A percentile compares a stretch with the other conserved stretches of the same genome.
phyloP scores from a whole-genome alignment of 164 flowering plant genomes.

The Stephania japonica region DNA sequence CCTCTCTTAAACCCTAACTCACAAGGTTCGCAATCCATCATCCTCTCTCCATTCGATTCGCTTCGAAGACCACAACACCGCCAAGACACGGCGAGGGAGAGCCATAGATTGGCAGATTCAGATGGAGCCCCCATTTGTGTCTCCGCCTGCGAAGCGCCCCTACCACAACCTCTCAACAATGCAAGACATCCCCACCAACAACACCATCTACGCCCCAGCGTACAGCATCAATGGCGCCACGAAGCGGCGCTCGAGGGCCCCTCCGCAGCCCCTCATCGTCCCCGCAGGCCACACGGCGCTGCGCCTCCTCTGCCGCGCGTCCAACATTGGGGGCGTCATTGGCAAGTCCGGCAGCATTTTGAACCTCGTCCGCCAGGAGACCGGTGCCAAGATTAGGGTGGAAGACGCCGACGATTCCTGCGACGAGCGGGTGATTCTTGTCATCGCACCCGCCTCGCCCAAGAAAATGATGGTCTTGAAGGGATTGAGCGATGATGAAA shows the following conservation, averaged over 20 bases:
- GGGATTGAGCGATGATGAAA: slow-evolving; percentile 1
- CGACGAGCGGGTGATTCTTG: slow-evolving; percentile 48
- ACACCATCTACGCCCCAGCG: slow-evolving; percentile 10
- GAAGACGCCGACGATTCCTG: slow-evolving; percentile 42
- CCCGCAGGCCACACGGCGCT: slow-evolving; percentile 47
- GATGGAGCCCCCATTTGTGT: slow-evolving; percentile 28
- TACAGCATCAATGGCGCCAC: not conserved
- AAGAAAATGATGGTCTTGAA: slow-evolving; percentile 21
- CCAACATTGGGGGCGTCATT: slow-evolving; percentile 69
- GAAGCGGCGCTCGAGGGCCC: slow-evolving; percentile 31
- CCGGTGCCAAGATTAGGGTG: slow-evolving; percentile 60
- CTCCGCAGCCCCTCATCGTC: slow-evolving; percentile 20
- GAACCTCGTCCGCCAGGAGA: slow-evolving; percentile 51
- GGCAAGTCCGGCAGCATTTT: slow-evolving; percentile 70
- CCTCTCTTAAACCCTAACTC: not conserved
- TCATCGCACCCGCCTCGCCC: slow-evolving; percentile 26
- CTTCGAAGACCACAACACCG: not conserved
- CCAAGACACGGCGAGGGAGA: not conserved
- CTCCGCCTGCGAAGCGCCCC: slow-evolving; percentile 34
- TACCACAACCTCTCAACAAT: slow-evolving; percentile 16
- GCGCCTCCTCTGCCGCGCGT: slow-evolving; percentile 65
- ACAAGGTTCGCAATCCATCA: not conserved
- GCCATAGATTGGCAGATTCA: not conserved
- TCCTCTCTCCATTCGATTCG: not conserved
- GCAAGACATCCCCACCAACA: slow-evolving; percentile 17